Evolutionary conservation across 257 asterid species (phyloP).

Genomic region (Galeopsis tetrahit): DNA sequence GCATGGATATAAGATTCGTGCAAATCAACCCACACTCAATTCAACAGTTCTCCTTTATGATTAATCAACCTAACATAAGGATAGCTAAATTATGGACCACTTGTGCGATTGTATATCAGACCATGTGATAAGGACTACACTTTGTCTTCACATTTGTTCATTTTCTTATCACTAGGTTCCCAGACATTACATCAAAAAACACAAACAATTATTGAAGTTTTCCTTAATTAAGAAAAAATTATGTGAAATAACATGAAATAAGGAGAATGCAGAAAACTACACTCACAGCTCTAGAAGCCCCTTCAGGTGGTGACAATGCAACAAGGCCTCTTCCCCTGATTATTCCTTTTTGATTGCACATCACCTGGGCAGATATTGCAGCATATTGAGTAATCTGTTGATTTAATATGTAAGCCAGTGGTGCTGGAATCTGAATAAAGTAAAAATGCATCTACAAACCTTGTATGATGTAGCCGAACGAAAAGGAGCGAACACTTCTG

Average conservation of each 20-base stretch:
- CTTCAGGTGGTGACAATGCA: slow-evolving; percentile 73
- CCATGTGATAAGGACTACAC: neutral
- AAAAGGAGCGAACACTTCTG: slow-evolving; percentile 68
- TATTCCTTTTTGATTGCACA: slow-evolving; percentile 67
- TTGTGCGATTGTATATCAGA: neutral
- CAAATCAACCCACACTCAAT: no score
- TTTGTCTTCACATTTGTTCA: neutral
- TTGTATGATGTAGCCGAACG: slow-evolving; percentile 71
- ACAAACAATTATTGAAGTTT: slow-evolving; percentile 6
- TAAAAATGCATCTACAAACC: slow-evolving; percentile 44
- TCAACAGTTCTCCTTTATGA: neutral
- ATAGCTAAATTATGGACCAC: neutral
- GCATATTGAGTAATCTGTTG: slow-evolving; percentile 7
- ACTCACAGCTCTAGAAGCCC: slow-evolving; percentile 78
- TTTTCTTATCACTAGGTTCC: slow-evolving; percentile 12
- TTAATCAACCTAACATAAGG: slow-evolving; percentile 17
- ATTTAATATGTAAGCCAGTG: neutral
- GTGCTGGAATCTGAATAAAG: slow-evolving; percentile 11
- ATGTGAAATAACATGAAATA: neutral
- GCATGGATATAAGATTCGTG: no score
- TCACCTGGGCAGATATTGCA: slow-evolving; percentile 52
- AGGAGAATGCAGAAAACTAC: neutral
- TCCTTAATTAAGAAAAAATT: neutral
- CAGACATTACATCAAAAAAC: neutral
- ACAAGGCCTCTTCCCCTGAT: slow-evolving; percentile 74